Conservation (phyloP, 768 basidiomycete species). For the Hygrocybe punicea region DNA sequence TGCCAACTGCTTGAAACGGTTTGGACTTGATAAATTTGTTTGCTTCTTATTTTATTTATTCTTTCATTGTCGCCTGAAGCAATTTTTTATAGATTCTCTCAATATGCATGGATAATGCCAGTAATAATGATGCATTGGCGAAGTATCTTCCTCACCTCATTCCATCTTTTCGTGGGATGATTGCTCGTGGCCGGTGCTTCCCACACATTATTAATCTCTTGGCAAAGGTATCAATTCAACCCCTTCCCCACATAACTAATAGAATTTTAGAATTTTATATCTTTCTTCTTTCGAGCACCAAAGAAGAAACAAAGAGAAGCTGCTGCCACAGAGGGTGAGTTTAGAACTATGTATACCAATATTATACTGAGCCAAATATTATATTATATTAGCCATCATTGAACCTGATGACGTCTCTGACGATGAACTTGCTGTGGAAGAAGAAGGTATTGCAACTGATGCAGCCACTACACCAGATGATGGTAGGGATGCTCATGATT, state of each 20-base stretch:
- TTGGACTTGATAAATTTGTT: slow-evolving; percentile 21
- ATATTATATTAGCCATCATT: no score
- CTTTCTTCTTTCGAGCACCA: slow-evolving; percentile 26
- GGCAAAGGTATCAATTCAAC: slow-evolving; percentile 26
- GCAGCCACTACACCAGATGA: slow-evolving; percentile 9
- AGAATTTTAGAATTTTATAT: slow-evolving; percentile 21
- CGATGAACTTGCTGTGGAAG: slow-evolving; percentile 8
- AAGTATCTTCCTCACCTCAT: slow-evolving; percentile 16
- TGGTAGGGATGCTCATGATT: slow-evolving; percentile 19
- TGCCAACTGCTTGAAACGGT: slow-evolving; percentile 25
- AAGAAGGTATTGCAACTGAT: slow-evolving; percentile 5
- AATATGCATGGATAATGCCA: slow-evolving; percentile 33
- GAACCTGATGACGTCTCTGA: slow-evolving; percentile 3
- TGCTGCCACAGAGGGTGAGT: no score
- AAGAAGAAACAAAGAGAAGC: slow-evolving; percentile 15
- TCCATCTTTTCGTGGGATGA: slow-evolving; percentile 22
- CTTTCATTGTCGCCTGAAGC: background rate
- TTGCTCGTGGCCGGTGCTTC: slow-evolving; percentile 22
- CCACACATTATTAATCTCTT: slow-evolving; percentile 33
- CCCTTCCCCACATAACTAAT: slow-evolving; percentile 1
- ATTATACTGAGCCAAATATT: background rate
- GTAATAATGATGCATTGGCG: slow-evolving; percentile 28
- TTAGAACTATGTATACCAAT: background rate
- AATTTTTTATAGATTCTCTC: slow-evolving; percentile 22
- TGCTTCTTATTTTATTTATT: slow-evolving; percentile 14